phyloP scores from a whole-genome alignment of 179 eudicot genomes.

The Sideroxylon spinosum region DNA sequence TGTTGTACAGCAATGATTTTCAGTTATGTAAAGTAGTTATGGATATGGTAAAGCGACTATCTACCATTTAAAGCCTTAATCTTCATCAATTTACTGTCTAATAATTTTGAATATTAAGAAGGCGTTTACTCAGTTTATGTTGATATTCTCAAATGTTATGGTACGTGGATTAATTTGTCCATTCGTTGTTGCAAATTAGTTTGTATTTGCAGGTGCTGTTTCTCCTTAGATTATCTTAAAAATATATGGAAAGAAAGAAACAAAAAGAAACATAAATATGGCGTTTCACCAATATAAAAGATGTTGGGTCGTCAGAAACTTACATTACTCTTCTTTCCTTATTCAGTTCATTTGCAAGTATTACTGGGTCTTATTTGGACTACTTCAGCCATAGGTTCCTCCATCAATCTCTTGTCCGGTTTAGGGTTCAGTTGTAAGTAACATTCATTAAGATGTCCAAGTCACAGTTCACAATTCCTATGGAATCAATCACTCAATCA shows the following conservation, averaged over 20 bases:
- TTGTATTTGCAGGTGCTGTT: not conserved
- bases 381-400: not conserved
- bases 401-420: not conserved
- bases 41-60: not conserved
- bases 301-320: not conserved
- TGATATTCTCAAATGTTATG: not conserved
- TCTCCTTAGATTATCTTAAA: not conserved
- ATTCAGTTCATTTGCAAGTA: not conserved
- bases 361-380: not conserved
- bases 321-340: not conserved
- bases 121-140: not conserved
- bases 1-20: not conserved
- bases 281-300: not conserved
- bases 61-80: not conserved
- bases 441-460: not conserved
- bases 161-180: not conserved
- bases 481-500: not conserved
- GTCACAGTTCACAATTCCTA: not conserved
- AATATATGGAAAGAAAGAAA: no score
- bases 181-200: not conserved
- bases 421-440: not conserved
- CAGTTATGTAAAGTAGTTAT: not conserved
- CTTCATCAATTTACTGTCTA: not conserved
- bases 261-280: not conserved
- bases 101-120: not conserved